Base-by-base conservation (phyloP, 192 early-diverging fungal genomes). In the Dissophora ornata region DNA sequence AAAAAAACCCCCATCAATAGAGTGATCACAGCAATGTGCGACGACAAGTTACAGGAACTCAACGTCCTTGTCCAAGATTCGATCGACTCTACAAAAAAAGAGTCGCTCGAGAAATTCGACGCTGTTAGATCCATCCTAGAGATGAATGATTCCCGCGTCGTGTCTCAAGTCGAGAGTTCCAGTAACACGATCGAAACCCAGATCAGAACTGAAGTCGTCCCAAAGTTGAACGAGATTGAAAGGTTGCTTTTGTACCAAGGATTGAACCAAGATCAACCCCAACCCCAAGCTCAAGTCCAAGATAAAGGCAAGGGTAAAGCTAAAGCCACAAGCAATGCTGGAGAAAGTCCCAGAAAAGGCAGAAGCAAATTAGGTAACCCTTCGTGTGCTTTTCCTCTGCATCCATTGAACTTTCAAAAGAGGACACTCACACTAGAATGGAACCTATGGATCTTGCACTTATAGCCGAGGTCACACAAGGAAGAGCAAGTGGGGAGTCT, bases 201-300 rank as follows among this genome's bases (percentile, higher is more conserved):
- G 19, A 57, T 71, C 44, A 54, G 44, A 33, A 56, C 12, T 1
- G 45, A 62, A 13, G 10, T 71, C 1, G 18, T 41, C 1, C 69
- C 69, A 1, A 55, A 54, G 28, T 29, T 70, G 9, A 59, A 70
- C 5, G 46, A 40, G 32, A 60, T 70, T 21, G 68, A 55, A 3
- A 26, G 19, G 0, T 15, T 62, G 0, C 40, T 70, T 2, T 24
- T n/a, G n/a, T n/a, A n/a, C n/a, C n/a, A n/a, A n/a, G n/a, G n/a
- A n/a, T n/a, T n/a, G n/a, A n/a, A n/a, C n/a, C n/a, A n/a, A n/a
- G n/a, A n/a, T n/a, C n/a, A n/a, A n/a, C n/a, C n/a, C n/a, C n/a
- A n/a, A n/a, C n/a, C n/a, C n/a, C n/a, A n/a, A n/a, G n/a, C n/a
- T n/a, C n/a, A 18, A 2, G 9, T 36, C 18, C 4, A 38, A 2